A percentile compares a stretch with the other conserved stretches of the same genome.
Conservation (phyloP, 768 basidiomycete species). For the Lentinula raphanica region DNA sequence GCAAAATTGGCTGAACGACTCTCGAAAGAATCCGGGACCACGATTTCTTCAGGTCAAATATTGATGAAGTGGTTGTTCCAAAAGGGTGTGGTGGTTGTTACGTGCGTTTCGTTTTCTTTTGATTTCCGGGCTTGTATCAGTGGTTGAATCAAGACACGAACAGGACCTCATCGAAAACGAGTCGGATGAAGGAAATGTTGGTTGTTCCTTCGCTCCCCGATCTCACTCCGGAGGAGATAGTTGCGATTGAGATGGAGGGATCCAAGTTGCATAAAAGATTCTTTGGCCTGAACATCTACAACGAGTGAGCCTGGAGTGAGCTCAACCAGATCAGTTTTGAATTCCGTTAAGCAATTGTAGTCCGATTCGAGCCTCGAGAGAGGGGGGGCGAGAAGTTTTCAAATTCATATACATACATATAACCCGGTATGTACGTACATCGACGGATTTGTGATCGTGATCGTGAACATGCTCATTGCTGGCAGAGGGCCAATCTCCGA, state of each 20-base stretch:
- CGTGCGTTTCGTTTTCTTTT: slow-evolving; percentile 32
- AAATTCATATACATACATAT: no score
- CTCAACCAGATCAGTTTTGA: no score
- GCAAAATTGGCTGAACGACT: slow-evolving; percentile 44
- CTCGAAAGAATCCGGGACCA: slow-evolving; percentile 31
- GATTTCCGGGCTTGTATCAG: no score
- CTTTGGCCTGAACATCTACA: slow-evolving; percentile 35
- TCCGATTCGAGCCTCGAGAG: no score
- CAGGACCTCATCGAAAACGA: slow-evolving; percentile 45
- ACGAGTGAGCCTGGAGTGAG: slow-evolving; percentile 14
- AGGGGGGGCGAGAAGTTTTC: no score
- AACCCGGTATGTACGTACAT: no score
- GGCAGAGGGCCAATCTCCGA: no score
- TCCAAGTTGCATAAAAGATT: slow-evolving; percentile 38
- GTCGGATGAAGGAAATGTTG: slow-evolving; percentile 41
- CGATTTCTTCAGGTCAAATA: slow-evolving; percentile 56
- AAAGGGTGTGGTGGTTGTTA: slow-evolving; percentile 60
- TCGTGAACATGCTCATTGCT: no score
- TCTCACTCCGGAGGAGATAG: slow-evolving; percentile 52
- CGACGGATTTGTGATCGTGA: no score
- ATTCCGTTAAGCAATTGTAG: no score
- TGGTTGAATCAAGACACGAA: background rate
- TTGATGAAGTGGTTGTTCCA: slow-evolving; percentile 62
- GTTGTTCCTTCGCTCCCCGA: slow-evolving; percentile 38
- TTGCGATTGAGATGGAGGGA: slow-evolving; percentile 57